phyloP scores from a whole-genome alignment of 208 protist genomes.

The Balamuthia mandrillaris region DNA sequence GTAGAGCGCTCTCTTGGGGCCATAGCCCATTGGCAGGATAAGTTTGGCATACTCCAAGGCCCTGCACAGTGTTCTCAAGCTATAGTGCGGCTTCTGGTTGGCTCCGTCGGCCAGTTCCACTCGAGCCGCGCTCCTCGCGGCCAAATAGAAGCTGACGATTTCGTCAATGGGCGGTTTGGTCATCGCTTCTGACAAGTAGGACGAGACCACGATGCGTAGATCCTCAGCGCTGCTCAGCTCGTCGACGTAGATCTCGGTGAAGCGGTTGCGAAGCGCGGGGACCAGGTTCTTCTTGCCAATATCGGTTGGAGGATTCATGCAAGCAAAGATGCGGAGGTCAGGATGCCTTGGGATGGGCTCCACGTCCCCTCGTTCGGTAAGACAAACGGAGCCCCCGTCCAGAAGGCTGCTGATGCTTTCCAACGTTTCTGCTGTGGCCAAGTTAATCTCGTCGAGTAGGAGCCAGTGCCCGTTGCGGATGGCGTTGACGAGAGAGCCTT shows the following conservation, averaged over 20 bases:
- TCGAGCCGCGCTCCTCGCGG: constrained; percentile 79
- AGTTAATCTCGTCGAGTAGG: constrained; percentile 99
- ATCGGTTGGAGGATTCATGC: constrained; percentile 99
- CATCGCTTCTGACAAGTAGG: constrained; percentile 46
- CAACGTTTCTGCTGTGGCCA: constrained; percentile 95
- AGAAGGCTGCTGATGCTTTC: constrained; percentile 88
- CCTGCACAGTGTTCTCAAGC: constrained; percentile 93
- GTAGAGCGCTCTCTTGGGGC: constrained; percentile 87
- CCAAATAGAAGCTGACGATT: constrained; percentile 92
- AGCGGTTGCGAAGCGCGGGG: constrained; percentile 86
- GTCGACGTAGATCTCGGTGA: constrained; percentile 97
- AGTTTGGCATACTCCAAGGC: constrained; percentile 83
- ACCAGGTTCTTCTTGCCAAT: constrained; percentile 97
- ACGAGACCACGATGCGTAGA: constrained; percentile 84
- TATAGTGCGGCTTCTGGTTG: constrained; percentile 91
- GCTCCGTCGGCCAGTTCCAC: constrained; percentile 84
- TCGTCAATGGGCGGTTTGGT: constrained; percentile 70
- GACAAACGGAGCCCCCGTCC: constrained; percentile 80
- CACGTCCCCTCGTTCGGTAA: constrained; percentile 81
- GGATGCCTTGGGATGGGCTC: constrained; percentile 84
- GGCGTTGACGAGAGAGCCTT: constrained; percentile 93
- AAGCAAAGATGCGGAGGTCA: constrained; percentile 98
- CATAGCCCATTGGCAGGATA: constrained; percentile 76
- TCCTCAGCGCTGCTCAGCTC: constrained; percentile 91
- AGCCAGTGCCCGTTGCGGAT: constrained; percentile 97